Evolutionary conservation across 2,329 filamentous ascomycete genomes (phyloP).

Genomic region (Xylariaceae sp.): DNA sequence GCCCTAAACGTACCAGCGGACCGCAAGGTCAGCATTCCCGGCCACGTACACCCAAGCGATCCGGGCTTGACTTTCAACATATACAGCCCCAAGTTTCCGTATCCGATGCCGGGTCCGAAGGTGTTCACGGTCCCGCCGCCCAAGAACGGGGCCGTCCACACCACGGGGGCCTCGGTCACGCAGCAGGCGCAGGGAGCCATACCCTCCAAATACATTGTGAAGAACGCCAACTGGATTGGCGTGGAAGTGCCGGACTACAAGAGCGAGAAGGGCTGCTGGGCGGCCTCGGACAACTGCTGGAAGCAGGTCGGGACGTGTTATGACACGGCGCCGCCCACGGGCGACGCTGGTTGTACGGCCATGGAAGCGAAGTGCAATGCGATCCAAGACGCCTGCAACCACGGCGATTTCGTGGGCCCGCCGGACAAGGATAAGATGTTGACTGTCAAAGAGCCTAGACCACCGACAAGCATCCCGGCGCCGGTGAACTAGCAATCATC

Average conservation of each 20-base stretch:
- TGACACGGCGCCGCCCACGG: constrained; percentile 51
- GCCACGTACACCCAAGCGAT: constrained; percentile 51
- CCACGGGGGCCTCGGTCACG: constrained; percentile 1
- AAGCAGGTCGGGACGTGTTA: constrained; percentile 57
- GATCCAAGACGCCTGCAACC: constrained; percentile 40
- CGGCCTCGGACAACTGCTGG: constrained; percentile 50
- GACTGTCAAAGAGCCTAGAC: constrained; percentile 19
- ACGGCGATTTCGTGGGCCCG: constrained; percentile 42
- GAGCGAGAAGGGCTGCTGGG: constrained; percentile 55
- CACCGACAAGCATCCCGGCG: constrained; percentile 20
- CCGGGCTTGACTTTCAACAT: constrained; percentile 60
- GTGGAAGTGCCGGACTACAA: constrained; percentile 53
- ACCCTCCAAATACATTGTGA: constrained; percentile 52
- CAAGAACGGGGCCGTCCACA: constrained; percentile 1
- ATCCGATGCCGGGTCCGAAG: constrained; percentile 52
- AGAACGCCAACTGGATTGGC: constrained; percentile 70
- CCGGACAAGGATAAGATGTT: constrained; percentile 38
- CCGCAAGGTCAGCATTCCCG: constrained; percentile 59
- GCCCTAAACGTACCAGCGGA: constrained; percentile 42
- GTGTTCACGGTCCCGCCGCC: constrained; percentile 41
- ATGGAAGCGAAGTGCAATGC: constrained; percentile 58
- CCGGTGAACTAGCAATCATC: constrained; percentile 13
- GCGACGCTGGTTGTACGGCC: constrained; percentile 51
- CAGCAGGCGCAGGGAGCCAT: constrained; percentile 39
- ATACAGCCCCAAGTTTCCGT: constrained; percentile 51